Conservation (phyloP, 164 flowering plant species). For the Macadamia tetraphylla region DNA sequence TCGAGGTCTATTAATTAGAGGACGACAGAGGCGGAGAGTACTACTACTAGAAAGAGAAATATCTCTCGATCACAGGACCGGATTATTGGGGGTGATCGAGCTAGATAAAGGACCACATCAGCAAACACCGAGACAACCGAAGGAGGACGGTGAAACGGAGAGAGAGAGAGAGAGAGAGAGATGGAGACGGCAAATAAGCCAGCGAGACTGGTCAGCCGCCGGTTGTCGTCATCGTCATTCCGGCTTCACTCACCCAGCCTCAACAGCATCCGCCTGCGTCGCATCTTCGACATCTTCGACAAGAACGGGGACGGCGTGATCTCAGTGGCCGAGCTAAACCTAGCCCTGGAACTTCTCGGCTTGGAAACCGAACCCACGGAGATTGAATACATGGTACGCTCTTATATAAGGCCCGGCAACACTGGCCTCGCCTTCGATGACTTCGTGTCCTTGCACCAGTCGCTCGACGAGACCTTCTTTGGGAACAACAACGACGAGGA, state of each 20-base stretch:
- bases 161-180: too few species aligned
- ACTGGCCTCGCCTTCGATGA: conserved; percentile 53
- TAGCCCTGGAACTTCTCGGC: conserved; percentile 61
- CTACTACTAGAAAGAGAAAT: too few species aligned
- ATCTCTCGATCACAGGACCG: too few species aligned
- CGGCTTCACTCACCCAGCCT: conserved; percentile 66
- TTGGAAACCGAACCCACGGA: conserved; percentile 49
- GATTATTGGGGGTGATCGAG: too few species aligned
- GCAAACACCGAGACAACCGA: too few species aligned
- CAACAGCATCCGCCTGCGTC: conserved; percentile 70
- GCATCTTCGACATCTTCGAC: conserved; percentile 84
- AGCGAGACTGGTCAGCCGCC: neutral
- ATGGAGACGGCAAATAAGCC: neutral
- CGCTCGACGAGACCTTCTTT: conserved; percentile 35
- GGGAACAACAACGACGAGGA: conserved; percentile 11
- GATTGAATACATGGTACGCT: conserved; percentile 33
- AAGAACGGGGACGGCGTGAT: conserved; percentile 57
- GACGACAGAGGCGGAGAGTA: too few species aligned
- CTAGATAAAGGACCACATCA: too few species aligned
- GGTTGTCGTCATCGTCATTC: conserved; percentile 41
- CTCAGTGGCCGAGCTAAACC: conserved; percentile 49
- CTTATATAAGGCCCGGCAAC: conserved; percentile 42
- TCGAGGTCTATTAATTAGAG: too few species aligned
- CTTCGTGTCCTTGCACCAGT: conserved; percentile 45
- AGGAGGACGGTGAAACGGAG: too few species aligned